Percentiles rank a stretch among this genome's conserved stretches.
Conservation (phyloP, 1,139 yeast species). For the Candida frijolesensis region DNA sequence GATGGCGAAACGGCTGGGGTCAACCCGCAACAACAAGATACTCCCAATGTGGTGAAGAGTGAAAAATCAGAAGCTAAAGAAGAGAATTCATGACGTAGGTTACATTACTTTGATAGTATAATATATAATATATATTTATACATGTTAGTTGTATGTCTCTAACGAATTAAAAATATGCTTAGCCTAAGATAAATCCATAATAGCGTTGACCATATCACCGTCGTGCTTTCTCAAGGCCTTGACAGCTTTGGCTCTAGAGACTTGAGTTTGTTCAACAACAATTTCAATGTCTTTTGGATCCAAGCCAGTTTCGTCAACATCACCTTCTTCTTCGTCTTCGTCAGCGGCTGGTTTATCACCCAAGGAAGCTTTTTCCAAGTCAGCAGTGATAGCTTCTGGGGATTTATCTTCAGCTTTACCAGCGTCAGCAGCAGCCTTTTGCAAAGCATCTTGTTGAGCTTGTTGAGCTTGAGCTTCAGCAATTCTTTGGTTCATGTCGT, state of each 20-base stretch:
- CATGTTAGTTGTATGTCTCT: neutral
- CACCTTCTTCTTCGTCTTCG: slow-evolving; percentile 61
- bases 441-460: slow-evolving; percentile 64
- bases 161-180: neutral
- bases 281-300: slow-evolving; percentile 78
- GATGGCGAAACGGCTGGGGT: neutral
- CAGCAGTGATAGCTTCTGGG: slow-evolving; percentile 88
- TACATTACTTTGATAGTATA: neutral
- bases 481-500: slow-evolving; percentile 81
- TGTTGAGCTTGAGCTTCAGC: slow-evolving; percentile 58
- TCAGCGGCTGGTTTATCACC: slow-evolving; percentile 39
- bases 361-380: slow-evolving; percentile 79
- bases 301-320: slow-evolving; percentile 78
- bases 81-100: neutral
- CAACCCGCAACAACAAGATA: neutral
- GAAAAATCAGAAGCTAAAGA: neutral
- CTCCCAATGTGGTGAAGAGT: neutral
- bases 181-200: slow-evolving; percentile 74
- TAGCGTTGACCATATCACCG: slow-evolving; percentile 94
- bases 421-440: slow-evolving; percentile 49
- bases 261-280: slow-evolving; percentile 88
- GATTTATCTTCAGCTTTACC: slow-evolving; percentile 47
- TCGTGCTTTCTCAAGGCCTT: slow-evolving; percentile 87
- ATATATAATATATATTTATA: neutral
- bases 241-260: slow-evolving; percentile 85